Evolutionary conservation across 23 red algal genomes (phyloP), one percentile per base, ranked within the genome.

Genomic region (Gracilariopsis chorda): DNA sequence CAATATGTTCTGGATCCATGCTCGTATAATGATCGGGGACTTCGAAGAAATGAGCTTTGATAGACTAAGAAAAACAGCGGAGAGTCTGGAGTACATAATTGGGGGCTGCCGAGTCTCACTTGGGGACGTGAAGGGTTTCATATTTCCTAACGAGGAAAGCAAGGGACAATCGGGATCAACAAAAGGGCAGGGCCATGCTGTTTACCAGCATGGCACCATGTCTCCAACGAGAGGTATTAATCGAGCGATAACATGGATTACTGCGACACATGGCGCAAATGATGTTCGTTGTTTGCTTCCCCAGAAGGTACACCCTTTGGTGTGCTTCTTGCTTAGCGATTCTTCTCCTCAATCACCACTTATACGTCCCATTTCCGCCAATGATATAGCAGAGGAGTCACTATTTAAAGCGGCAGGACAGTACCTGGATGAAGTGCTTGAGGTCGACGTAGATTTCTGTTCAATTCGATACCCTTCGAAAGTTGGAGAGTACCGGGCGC

Each of bases 1-100:
- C 80, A 95, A 98, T 61, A 64, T 92, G 69, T 70, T 98, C 29
- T 92, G 87, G 64, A 88, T 98, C 21, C 96, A 98, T 7, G 87
- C 84, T 2, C 85, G 91, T 63, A 85, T 95, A 41, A 55, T 74
- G 40, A 83, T 82, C 59, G 88, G 76, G 41, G 58, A 75, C 43
- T 73, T 68, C 58, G 63, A 82, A 19, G 80, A 88, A 48, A 90
- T 84, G 30, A 42, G 63, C 4, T 95, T 95, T 46, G n/a, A 30
- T 32, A 65, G 35, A 27, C 82, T 93, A 59, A 57, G 67, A 33
- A 69, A 47, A 23, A 86, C 51, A 19, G 61, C 62, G 19, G 47
- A 49, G 55, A 24, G 57, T 21, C 49, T 98, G 8, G 74, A 77
- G 35, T 98, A 98, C 59, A 36, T 86, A 9, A 98, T 98, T 72